phyloP scores from a whole-genome alignment of 371 early-diverging fungal species.

The Spiromyces aspiralis region DNA sequence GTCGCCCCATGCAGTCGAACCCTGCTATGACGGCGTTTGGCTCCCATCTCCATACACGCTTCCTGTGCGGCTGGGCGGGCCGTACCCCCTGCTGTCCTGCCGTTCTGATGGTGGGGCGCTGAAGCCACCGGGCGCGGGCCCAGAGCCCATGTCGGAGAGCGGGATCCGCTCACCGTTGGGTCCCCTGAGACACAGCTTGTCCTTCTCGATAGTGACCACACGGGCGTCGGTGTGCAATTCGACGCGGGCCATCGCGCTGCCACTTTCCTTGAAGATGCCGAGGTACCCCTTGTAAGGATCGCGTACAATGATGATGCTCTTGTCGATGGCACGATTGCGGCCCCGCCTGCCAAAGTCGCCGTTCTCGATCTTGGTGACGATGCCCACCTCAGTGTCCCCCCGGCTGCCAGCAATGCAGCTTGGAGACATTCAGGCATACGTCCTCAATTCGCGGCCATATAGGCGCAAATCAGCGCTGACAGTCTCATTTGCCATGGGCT shows the following conservation, averaged over 20 bases:
- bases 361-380: too few species aligned
- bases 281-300: constrained; percentile 97
- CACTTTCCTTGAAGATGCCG: constrained; percentile 89
- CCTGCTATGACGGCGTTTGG: background rate
- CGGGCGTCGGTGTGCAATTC: constrained; percentile 87
- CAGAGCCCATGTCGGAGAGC: background rate
- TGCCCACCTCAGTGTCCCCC: too few species aligned
- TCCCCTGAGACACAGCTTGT: constrained; percentile 45
- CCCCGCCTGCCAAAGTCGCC: too few species aligned
- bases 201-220: constrained; percentile 56
- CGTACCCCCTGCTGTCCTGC: background rate
- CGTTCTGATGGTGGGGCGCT: background rate
- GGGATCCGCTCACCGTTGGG: constrained; percentile 9
- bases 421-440: too few species aligned
- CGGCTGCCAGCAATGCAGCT: too few species aligned
- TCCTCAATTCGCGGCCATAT: too few species aligned
- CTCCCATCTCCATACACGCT: background rate
- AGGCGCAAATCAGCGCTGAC: too few species aligned
- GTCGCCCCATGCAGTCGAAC: background rate
- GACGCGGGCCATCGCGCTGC: constrained; percentile 61
- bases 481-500: too few species aligned
- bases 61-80: background rate
- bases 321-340: constrained; percentile 67
- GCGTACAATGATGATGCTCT: constrained; percentile 72
- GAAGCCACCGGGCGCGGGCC: background rate